These are phyloP conservation scores for Aureobasidium musti DNA, from an alignment of 2,329 filamentous ascomycete species.

Conservation along the genomic window DNA sequence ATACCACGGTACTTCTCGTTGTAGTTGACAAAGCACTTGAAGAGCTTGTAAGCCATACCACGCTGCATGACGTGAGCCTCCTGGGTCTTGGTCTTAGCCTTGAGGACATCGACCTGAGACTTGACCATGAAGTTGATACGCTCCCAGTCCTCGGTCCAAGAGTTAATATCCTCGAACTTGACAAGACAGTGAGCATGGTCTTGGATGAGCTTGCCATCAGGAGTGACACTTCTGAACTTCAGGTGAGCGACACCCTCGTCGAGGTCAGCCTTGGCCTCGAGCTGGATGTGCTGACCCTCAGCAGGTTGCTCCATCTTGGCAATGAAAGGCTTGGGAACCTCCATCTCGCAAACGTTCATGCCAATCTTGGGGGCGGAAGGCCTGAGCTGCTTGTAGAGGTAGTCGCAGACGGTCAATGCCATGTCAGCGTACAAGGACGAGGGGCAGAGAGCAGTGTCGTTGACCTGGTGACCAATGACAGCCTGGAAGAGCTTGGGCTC, in stretches of 20 bases:
- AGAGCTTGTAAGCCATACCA: constrained; percentile 76
- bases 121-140: constrained; percentile 63
- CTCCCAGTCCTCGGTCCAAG: constrained; percentile 66
- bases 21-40: constrained; percentile 60
- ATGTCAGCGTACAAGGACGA: constrained; percentile 66
- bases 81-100: constrained; percentile 64
- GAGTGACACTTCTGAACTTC: constrained; percentile 59
- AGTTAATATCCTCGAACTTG: constrained; percentile 60
- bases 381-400: constrained; percentile 65
- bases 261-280: constrained; percentile 62
- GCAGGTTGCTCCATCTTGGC: constrained; percentile 52
- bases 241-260: constrained; percentile 58
- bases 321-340: constrained; percentile 71
- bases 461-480: constrained; percentile 67
- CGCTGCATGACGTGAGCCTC: constrained; percentile 71
- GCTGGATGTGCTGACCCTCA: constrained; percentile 61
- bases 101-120: constrained; percentile 63
- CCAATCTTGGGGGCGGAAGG: constrained; percentile 60
- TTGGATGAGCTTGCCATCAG: constrained; percentile 59
- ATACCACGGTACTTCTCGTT: constrained; percentile 60
- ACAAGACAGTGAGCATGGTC: constrained; percentile 66
- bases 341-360: constrained; percentile 66
- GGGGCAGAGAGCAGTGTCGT: constrained; percentile 66
- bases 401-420: constrained; percentile 65
- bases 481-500: constrained; percentile 64